phyloP scores from a whole-genome alignment of 371 early-diverging fungal species.

The Coelomomyces lativittatus region DNA sequence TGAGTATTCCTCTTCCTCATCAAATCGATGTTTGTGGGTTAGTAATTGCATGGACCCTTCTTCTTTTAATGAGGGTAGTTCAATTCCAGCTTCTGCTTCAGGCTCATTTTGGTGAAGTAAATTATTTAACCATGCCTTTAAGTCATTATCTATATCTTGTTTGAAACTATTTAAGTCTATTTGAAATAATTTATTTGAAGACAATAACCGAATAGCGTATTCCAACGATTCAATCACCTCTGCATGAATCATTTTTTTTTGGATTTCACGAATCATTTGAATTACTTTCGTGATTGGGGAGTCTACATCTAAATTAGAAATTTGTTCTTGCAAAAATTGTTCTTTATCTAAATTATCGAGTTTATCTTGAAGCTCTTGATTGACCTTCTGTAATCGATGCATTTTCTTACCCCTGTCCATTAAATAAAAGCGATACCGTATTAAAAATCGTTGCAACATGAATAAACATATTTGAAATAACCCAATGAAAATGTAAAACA shows the following conservation, averaged over 20 bases:
- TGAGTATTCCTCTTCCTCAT: too few species aligned
- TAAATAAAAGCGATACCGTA: conserved; percentile 11
- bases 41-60: too few species aligned
- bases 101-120: conserved; percentile 5
- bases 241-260: conserved; percentile 9
- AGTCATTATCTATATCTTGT: conserved; percentile 13
- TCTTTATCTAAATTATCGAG: conserved; percentile 11
- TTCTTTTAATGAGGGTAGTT: too few species aligned
- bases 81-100: too few species aligned
- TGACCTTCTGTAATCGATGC: conserved; percentile 6
- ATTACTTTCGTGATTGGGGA: conserved; percentile 31
- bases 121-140: conserved; percentile 17
- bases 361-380: conserved; percentile 10
- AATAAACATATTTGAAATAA: conserved; percentile 8
- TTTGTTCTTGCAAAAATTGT: too few species aligned
- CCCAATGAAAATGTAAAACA: conserved; percentile 8
- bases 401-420: conserved; percentile 9
- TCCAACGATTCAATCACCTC: conserved; percentile 14
- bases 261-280: conserved; percentile 13
- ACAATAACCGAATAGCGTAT: conserved; percentile 16
- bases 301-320: conserved; percentile 17
- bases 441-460: conserved; percentile 12
- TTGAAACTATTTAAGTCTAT: conserved; percentile 12
- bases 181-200: conserved; percentile 20
- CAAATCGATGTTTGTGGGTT: too few species aligned